phyloP scores from a whole-genome alignment of 345 rosid genomes.

The Sisymbrium irio region DNA sequence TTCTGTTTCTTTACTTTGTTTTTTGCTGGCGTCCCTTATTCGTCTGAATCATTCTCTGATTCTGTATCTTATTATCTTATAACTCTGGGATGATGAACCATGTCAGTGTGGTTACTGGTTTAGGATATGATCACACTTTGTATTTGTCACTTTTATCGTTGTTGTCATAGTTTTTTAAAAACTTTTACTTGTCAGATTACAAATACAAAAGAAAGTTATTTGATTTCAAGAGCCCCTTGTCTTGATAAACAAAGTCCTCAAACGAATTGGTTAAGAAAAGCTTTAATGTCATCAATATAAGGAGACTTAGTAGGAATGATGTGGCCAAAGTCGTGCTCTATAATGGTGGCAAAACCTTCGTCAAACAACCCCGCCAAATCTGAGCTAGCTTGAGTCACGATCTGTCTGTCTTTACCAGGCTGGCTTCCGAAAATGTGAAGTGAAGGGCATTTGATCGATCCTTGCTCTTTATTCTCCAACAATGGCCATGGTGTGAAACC shows the following conservation, averaged over 20 bases:
- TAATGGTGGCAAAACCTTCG: slow-evolving; percentile 49
- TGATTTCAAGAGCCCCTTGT: slow-evolving; percentile 17
- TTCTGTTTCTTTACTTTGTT: neutral
- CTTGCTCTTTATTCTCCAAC: slow-evolving; percentile 31
- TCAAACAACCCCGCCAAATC: slow-evolving; percentile 57
- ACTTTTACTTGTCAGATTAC: neutral
- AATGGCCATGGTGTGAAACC: slow-evolving; percentile 50
- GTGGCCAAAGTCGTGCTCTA: slow-evolving; percentile 87
- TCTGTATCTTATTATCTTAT: slow-evolving; percentile 17
- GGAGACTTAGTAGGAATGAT: slow-evolving; percentile 80
- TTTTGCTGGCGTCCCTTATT: neutral
- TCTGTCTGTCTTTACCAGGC: slow-evolving; percentile 73
- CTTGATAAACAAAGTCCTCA: slow-evolving; percentile 23
- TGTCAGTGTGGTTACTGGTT: slow-evolving; percentile 31
- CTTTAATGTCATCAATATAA: slow-evolving; percentile 60
- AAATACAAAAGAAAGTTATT: slow-evolving; percentile 20
- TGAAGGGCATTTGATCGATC: slow-evolving; percentile 64
- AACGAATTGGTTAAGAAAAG: slow-evolving; percentile 62
- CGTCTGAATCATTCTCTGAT: slow-evolving; percentile 25
- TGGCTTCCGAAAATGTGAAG: slow-evolving; percentile 83
- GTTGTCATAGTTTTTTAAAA: neutral
- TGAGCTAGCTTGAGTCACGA: slow-evolving; percentile 60
- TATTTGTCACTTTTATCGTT: slow-evolving; percentile 9
- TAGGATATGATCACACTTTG: slow-evolving; percentile 23
- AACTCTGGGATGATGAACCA: slow-evolving; percentile 9